Base-by-base conservation (phyloP, 129 eudicot genomes). In the Lactuca sativa region DNA sequence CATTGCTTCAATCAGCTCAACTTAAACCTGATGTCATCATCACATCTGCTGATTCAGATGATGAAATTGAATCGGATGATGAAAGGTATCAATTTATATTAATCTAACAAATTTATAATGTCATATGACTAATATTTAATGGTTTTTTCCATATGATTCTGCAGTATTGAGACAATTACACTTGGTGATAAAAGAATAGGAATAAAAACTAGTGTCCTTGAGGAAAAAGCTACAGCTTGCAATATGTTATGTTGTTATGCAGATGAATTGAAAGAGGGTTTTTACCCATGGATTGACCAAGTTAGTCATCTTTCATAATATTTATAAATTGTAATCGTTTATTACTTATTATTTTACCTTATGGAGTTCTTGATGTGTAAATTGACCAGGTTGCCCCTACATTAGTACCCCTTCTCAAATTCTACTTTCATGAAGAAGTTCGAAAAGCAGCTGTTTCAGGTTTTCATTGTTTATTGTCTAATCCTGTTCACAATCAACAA, bases 171-270 rank as follows among this genome's bases (percentile, higher is more conserved):
- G 84, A 95, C 99, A 60, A 95, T 95, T 43, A 95, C 99, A 16
- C 88, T 95, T 57, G 99, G 97, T 15, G 99, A 95, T 80, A 95
- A 95, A 76, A 85, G 99, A 81, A 95, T 95, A 33, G 99, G 96
- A 47, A 95, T 95, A 57, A 95, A 90, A 78, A 95, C 99, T 43
- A 95, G 99, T 57, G 99, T 95, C 52, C 84, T 95, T 5, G 99
- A 95, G 86, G 99, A 95, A 78, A 95, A 95, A 69, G 99, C 99
- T 67, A 95, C 99, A 4, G 99, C 99, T 76, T 95, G 99, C 78
- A 95, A 95, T 74, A 95, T 95, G 99, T 81, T 95, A 41, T 95
- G 99, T 58, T 95, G 99, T 64, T 95, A 95, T 77, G 99, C 99
- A 9, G 99, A 95, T 63, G 99, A 95, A 83, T 74, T 95, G 69